Conservation (phyloP, 495 filamentous ascomycete genomes). For the Penicillium cosmopolitanum region DNA sequence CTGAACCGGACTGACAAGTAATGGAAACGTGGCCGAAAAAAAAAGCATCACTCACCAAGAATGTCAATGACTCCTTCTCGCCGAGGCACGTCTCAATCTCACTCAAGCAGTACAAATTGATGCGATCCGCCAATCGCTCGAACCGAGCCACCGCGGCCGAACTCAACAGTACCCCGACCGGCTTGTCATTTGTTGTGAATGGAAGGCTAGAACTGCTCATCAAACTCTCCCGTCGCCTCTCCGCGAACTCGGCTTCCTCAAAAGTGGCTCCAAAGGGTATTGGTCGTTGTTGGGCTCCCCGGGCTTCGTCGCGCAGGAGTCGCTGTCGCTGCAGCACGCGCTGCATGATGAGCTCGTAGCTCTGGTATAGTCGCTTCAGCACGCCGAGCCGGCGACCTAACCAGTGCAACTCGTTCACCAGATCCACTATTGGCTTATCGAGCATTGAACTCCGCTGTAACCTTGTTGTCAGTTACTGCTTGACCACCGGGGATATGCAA, state of each 20-base stretch:
- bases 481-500: neutral
- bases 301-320: slow-evolving; percentile 42
- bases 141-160: slow-evolving; percentile 72
- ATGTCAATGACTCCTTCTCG: slow-evolving; percentile 78
- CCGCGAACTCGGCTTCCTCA: slow-evolving; percentile 33
- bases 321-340: slow-evolving; percentile 65
- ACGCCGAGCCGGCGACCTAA: slow-evolving; percentile 68
- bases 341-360: slow-evolving; percentile 76
- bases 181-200: slow-evolving; percentile 29
- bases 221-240: slow-evolving; percentile 33
- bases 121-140: slow-evolving; percentile 73
- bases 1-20: neutral
- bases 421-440: slow-evolving; percentile 56
- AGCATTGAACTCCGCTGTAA: slow-evolving; percentile 62
- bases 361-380: slow-evolving; percentile 75
- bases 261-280: slow-evolving; percentile 30
- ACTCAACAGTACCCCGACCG: slow-evolving; percentile 62
- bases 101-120: slow-evolving; percentile 77
- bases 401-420: slow-evolving; percentile 74
- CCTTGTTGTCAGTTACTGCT: slow-evolving; percentile 7
- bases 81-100: slow-evolving; percentile 78
- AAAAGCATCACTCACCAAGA: slow-evolving; percentile 52
- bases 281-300: slow-evolving; percentile 23
- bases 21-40: neutral
- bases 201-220: slow-evolving; percentile 29